Evolutionary conservation across 306 rosid genomes (phyloP), one percentile per base, ranked within the genome.

Genomic region (Neltuma alba): DNA sequence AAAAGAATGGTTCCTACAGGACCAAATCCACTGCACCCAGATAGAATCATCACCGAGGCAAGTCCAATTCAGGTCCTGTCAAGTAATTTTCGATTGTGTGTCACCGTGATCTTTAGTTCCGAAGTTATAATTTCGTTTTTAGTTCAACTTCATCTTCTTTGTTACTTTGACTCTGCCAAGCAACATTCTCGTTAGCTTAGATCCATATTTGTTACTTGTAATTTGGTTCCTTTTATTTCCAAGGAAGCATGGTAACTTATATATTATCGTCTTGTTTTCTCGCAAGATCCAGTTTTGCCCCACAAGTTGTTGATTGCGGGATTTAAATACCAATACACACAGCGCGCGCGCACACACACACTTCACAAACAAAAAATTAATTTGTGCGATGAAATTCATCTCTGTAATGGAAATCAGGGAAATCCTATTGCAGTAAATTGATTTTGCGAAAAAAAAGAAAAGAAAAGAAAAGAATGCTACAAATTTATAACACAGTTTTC

Each of bases 1-100:
- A 88, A 92, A 81, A 84, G 98, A 82, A 85, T 81, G 9, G 97
- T 92, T 82, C 98, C 99, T 3, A 92, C 97, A 0, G 97, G 97
- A 60, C 94, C 99, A 25, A 94, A 94, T 76, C 99, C 97, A 44
- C 80, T 94, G 25, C 99, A 94, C 83, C 92, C 87, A 86, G 89
- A 89, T 87, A 89, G 82, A 87, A 71, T 15, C 70, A 48, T 36
- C 58, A 33, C 52, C 66, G 40, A 38, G 44, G 54, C 54, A 78
- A 9, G 61, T 54, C 3, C 61, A 54, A 54, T 48, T 16, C 21
- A 54, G 1, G 13, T 9, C 27, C 30, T 73, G 6, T 67, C 2
- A 30, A 68, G 28, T 37, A 23, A 30, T 15, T 21, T 44, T 57
- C 2, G 4, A 10, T 52, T 18, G 2, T 52, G 27, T 52, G 23